Evolutionary conservation across 768 basidiomycete species (phyloP), one percentile per base, ranked within the genome.

Genomic region (Macrolepiota dolichaula): DNA sequence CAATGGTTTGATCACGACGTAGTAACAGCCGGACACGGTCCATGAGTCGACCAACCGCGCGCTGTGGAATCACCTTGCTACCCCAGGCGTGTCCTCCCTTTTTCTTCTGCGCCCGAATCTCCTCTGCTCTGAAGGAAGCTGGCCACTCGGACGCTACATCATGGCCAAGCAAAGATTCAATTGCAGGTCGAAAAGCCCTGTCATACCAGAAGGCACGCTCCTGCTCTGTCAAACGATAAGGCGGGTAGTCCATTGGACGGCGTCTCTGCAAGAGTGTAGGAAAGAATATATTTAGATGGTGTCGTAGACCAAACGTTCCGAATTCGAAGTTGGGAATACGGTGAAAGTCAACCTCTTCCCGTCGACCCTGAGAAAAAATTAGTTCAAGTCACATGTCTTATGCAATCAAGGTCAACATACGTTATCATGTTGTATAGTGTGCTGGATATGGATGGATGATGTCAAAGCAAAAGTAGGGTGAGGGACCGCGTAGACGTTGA

Each of bases 61-160:
- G 6, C 5, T 5, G 6, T 37, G 6, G 57, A 5, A 73, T 50
- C 11, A 66, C 49, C 35, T 70, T 72, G 0, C 63, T 65, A 5
- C 56, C 56, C 52, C 65, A 67, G 4, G 62, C 22, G 2, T 68
- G 42, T 2, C 73, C 73, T 3, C 38, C 36, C 36, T 13, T 59
- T 1, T 36, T 35, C 3, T 58, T 61, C 24, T 57, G 55, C 0
- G 72, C 70, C 0, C 68, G 66, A 32, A 67, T 68, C 24, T 67
- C 32, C 46, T 73, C 71, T 0, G 61, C 58, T 0, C 61, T 32
- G 40, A 62, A 69, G 0, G 62, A 67, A 0, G 72, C 63, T 0
- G 72, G 71, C 71, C 72, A 73, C 15, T 75, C 71, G 3, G 11
- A 32, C 0, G 64, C 56, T 12, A 63, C 59, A 0, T 62, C 4